Evolutionary conservation across 1,284 basidiomycete species (phyloP).

Genomic region (Exsudoporus floridanus): DNA sequence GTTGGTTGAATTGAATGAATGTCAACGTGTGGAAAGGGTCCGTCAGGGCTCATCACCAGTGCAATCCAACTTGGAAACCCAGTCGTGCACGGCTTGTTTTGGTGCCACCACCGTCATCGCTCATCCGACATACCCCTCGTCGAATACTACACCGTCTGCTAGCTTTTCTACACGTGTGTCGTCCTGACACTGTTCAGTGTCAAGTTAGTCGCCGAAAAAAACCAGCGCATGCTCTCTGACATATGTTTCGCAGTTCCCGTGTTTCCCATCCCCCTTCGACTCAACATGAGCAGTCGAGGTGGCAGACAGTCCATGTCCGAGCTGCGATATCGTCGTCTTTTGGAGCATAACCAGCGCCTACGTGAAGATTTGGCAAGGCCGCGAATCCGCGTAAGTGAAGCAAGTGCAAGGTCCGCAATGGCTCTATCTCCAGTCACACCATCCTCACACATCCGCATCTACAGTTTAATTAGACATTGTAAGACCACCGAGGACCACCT

Average conservation of each 20-base stretch:
- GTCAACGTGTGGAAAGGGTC: slow-evolving; percentile 26
- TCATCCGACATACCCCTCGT: slow-evolving; percentile 6
- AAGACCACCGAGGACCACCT: slow-evolving; percentile 81
- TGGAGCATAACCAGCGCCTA: slow-evolving; percentile 91
- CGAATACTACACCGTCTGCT: not conserved
- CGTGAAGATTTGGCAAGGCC: slow-evolving; percentile 88
- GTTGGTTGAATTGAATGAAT: not conserved
- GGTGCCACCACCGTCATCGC: slow-evolving; percentile 10
- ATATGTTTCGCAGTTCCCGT: slow-evolving; percentile 2
- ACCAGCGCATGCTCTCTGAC: slow-evolving; percentile 1
- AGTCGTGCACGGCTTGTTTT: slow-evolving; percentile 11
- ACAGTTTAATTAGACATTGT: slow-evolving; percentile 87
- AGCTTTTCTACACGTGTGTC: not conserved
- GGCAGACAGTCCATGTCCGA: slow-evolving; percentile 91
- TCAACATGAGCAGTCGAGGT: slow-evolving; percentile 57
- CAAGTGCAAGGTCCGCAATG: slow-evolving; percentile 74
- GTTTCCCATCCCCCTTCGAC: slow-evolving; percentile 3
- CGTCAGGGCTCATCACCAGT: not conserved
- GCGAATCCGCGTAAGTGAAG: slow-evolving; percentile 87
- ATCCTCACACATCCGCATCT: slow-evolving; percentile 9
- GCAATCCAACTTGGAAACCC: slow-evolving; percentile 11
- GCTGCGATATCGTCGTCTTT: slow-evolving; percentile 89
- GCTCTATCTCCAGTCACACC: not conserved
- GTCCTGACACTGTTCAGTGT: not conserved
- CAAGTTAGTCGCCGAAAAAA: slow-evolving; percentile 9